A percentile compares a stretch with the other conserved stretches of the same genome.
Conservation (phyloP, 225 moss, liverwort and hornwort genomes). For the Ulota crispa region DNA sequence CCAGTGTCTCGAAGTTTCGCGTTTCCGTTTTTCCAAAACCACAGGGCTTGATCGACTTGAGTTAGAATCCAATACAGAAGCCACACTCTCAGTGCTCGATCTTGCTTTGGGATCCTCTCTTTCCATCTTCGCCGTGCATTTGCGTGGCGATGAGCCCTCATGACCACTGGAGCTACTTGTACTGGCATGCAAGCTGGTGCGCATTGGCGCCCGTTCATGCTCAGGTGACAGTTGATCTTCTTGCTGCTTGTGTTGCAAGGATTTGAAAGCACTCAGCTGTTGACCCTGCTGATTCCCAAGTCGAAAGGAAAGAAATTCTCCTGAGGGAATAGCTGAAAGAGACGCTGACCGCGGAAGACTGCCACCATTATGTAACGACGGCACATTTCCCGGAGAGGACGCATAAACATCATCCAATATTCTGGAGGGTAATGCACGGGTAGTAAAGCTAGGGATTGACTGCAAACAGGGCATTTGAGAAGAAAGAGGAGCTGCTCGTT, state of each 20-base stretch:
- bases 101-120: slow-evolving; percentile 47
- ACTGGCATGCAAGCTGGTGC: slow-evolving; percentile 36
- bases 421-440: slow-evolving; percentile 47
- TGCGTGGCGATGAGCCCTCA: slow-evolving; percentile 50
- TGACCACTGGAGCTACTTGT: slow-evolving; percentile 58
- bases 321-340: slow-evolving; percentile 32
- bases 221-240: slow-evolving; percentile 34
- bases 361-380: slow-evolving; percentile 19
- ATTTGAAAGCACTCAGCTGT: slow-evolving; percentile 48
- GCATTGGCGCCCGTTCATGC: slow-evolving; percentile 24
- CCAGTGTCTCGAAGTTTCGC: slow-evolving; percentile 52
- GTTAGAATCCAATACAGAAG: slow-evolving; percentile 46
- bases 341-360: slow-evolving; percentile 40
- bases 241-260: slow-evolving; percentile 37
- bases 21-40: slow-evolving; percentile 72
- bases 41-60: slow-evolving; percentile 55
- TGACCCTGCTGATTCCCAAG: slow-evolving; percentile 42
- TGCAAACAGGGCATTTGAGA: slow-evolving; percentile 35
- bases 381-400: slow-evolving; percentile 21
- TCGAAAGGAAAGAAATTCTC: slow-evolving; percentile 46
- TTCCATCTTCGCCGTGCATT: slow-evolving; percentile 46
- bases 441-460: slow-evolving; percentile 39
- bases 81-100: slow-evolving; percentile 59
- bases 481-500: slow-evolving; percentile 51
- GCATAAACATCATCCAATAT: slow-evolving; percentile 49